A percentile compares a stretch with the other conserved stretches of the same genome.
These are phyloP conservation scores for Parastagonospora avenae DNA, from an alignment of 2,329 filamentous ascomycete genomes.

Conservation along the genomic window DNA sequence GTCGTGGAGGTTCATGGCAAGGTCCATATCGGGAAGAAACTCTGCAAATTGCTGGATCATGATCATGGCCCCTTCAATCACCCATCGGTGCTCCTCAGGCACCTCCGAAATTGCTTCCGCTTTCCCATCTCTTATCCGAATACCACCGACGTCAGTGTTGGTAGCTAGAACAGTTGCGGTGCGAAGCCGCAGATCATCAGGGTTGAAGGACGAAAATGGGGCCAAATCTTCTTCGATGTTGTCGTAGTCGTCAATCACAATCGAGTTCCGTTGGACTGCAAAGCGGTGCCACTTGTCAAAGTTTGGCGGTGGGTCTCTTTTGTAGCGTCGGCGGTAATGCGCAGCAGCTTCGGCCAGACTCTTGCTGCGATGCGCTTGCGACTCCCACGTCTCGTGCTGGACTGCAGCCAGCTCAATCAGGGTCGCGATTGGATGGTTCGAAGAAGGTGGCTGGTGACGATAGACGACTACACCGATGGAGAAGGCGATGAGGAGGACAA, in stretches of 20 bases:
- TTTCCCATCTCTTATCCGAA: conserved; percentile 61
- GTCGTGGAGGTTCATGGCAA: conserved; percentile 67
- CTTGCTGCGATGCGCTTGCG: conserved; percentile 54
- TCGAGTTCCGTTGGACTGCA: conserved; percentile 57
- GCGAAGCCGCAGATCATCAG: conserved; percentile 56
- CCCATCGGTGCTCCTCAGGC: conserved; percentile 62
- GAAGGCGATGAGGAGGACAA: conserved; percentile 50
- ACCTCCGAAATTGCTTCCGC: conserved; percentile 51
- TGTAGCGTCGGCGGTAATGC: conserved; percentile 59
- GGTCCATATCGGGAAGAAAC: conserved; percentile 66
- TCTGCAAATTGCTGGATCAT: conserved; percentile 59
- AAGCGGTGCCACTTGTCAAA: conserved; percentile 67
- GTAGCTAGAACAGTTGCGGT: conserved; percentile 60
- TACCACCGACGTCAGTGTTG: conserved; percentile 61
- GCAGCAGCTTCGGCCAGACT: conserved; percentile 56
- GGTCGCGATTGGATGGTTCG: conserved; percentile 61
- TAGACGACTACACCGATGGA: conserved; percentile 37
- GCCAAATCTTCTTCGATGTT: conserved; percentile 62
- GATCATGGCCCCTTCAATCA: conserved; percentile 59
- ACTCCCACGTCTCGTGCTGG: conserved; percentile 56
- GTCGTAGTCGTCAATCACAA: conserved; percentile 65
- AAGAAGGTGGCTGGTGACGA: conserved; percentile 48
- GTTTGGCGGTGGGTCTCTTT: conserved; percentile 61
- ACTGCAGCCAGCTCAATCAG: conserved; percentile 58
- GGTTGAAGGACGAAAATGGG: conserved; percentile 60